These are phyloP conservation scores for Aureobasidium namibiae DNA, from an alignment of 2,329 filamentous ascomycete genomes.

Conservation along the genomic window DNA sequence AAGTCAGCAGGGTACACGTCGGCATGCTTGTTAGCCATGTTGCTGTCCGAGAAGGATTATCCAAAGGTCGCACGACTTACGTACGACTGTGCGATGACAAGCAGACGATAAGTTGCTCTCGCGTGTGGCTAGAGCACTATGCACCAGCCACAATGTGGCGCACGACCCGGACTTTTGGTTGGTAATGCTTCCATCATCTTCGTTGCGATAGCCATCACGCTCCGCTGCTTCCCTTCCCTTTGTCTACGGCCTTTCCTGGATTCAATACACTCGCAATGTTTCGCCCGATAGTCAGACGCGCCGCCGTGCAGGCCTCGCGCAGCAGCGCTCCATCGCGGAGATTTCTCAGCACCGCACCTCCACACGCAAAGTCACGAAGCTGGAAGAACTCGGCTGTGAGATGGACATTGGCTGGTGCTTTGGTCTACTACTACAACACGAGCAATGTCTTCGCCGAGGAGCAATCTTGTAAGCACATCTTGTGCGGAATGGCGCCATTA, in stretches of 20 bases:
- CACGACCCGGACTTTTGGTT: neutral
- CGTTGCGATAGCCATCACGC: neutral
- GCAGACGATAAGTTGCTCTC: neutral
- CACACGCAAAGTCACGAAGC: constrained; percentile 60
- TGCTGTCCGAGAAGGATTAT: neutral
- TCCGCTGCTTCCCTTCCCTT: neutral
- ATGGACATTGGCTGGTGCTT: constrained; percentile 66
- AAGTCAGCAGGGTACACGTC: constrained; percentile 10
- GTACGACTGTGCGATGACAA: neutral
- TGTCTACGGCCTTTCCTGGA: neutral
- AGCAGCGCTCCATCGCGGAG: constrained; percentile 33
- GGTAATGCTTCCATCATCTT: constrained; percentile 5
- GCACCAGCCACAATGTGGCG: neutral
- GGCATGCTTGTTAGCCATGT: neutral
- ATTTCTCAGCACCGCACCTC: constrained; percentile 50
- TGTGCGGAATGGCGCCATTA: neutral
- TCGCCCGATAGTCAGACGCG: constrained; percentile 40
- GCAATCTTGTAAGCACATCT: constrained; percentile 53
- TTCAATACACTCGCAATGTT: constrained; percentile 38
- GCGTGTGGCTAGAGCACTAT: neutral
- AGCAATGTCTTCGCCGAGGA: constrained; percentile 81
- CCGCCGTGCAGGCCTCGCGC: constrained; percentile 26
- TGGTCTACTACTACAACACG: constrained; percentile 92
- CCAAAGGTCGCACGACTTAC: neutral
- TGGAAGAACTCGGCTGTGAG: constrained; percentile 72